Conservation (phyloP, 2,329 filamentous ascomycete species). For the Pleoardoris graminearum region DNA sequence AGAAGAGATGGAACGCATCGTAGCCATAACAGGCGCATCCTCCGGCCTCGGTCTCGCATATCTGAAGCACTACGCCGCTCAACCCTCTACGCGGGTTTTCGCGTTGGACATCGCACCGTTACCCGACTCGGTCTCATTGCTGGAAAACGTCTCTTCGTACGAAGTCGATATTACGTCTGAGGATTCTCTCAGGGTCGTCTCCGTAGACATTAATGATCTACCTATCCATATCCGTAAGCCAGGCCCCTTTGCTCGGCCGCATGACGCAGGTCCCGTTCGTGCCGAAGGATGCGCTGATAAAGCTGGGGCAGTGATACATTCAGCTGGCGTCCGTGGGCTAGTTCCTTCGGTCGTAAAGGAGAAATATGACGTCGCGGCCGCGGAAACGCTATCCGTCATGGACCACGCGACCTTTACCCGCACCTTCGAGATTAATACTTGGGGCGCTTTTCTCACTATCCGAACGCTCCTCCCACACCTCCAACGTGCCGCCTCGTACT, state of each 20-base stretch:
- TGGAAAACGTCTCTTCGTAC: constrained; percentile 14
- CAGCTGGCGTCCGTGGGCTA: constrained; percentile 51
- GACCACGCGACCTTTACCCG: constrained; percentile 43
- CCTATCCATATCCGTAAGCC: constrained; percentile 37
- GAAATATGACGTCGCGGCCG: constrained; percentile 41
- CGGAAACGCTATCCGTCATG: constrained; percentile 50
- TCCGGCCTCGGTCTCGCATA: constrained; percentile 83
- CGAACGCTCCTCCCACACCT: constrained; percentile 45
- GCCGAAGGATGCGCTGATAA: too few relatives aligned
- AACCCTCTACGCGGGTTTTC: constrained; percentile 16
- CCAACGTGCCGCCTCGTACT: background rate
- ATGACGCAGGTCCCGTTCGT: background rate
- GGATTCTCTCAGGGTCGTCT: constrained; percentile 16
- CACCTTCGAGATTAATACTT: constrained; percentile 49
- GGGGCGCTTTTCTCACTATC: constrained; percentile 49
- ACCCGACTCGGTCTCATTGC: background rate
- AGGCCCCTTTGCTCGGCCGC: background rate
- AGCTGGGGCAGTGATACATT: constrained; percentile 49
- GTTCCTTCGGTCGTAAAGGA: constrained; percentile 35
- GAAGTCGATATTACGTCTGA: constrained; percentile 15
- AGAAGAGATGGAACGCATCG: constrained; percentile 52
- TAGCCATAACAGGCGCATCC: constrained; percentile 91
- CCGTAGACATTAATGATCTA: constrained; percentile 14
- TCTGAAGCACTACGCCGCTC: constrained; percentile 28
- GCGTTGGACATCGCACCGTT: constrained; percentile 25